These are phyloP conservation scores for Pythium rishiriense DNA, from an alignment of 352 stramenopile genomes.

Conservation along the genomic window DNA sequence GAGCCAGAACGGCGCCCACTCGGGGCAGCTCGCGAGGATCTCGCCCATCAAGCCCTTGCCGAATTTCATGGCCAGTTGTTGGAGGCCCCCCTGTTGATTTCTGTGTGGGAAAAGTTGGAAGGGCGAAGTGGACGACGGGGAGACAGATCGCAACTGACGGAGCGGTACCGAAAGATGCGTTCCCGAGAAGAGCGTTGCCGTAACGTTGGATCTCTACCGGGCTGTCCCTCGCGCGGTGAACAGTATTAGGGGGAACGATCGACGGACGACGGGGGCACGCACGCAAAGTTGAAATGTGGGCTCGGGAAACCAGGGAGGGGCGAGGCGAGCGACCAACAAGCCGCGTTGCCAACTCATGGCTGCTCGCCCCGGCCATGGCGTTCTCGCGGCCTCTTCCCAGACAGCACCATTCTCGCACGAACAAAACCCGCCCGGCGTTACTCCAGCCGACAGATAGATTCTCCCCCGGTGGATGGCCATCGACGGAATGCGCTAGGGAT, in stretches of 20 bases:
- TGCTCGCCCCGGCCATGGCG: conserved; percentile 11
- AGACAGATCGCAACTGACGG: not conserved
- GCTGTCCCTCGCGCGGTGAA: not conserved
- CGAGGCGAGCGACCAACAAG: not conserved
- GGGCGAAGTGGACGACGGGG: conserved; percentile 2
- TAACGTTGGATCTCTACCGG: conserved; percentile 2
- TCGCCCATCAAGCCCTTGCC: conserved; percentile 71
- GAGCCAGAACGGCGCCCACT: conserved; percentile 86
- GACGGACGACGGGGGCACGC: not conserved
- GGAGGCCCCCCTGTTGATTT: not conserved
- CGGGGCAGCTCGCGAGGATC: conserved; percentile 74
- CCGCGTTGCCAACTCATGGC: conserved; percentile 8
- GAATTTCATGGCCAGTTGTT: conserved; percentile 75
- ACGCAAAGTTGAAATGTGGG: conserved; percentile 10
- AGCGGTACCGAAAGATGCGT: not conserved
- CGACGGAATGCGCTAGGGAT: no score
- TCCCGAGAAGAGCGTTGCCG: no score
- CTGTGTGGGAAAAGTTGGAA: not conserved
- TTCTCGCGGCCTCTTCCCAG: not conserved
- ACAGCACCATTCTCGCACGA: not conserved
- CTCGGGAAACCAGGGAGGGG: not conserved
- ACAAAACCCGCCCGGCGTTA: conserved; percentile 7
- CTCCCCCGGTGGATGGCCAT: not conserved
- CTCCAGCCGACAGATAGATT: conserved; percentile 3
- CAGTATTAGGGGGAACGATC: no score